Percentiles rank a stretch among this genome's conserved stretches.
Conservation (phyloP, 768 basidiomycete species). For the Phlegmacium glaucopus region DNA sequence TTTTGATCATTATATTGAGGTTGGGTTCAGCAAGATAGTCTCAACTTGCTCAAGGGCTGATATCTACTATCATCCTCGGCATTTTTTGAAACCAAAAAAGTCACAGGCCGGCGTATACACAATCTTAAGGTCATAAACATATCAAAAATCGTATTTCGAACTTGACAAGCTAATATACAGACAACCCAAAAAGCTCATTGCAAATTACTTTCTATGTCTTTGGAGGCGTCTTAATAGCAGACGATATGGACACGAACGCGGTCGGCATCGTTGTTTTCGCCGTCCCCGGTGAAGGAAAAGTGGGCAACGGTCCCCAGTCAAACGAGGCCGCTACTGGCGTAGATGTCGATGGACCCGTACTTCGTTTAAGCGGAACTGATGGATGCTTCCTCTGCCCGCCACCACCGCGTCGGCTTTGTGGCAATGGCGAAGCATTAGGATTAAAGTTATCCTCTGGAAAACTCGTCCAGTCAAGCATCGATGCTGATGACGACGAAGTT, state of each 20-base stretch:
- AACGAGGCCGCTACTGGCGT: slow-evolving; percentile 35
- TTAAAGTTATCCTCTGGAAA: slow-evolving; percentile 42
- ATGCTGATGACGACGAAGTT: slow-evolving; percentile 21
- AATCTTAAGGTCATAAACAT: too few relatives aligned
- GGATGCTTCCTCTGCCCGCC: slow-evolving; percentile 34
- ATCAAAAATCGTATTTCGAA: too few relatives aligned
- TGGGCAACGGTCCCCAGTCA: slow-evolving; percentile 63
- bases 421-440: slow-evolving; percentile 24
- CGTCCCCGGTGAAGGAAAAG: slow-evolving; percentile 28
- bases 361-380: slow-evolving; percentile 37
- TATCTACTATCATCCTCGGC: too few relatives aligned
- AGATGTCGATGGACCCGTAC: slow-evolving; percentile 17
- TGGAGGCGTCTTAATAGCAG: not conserved
- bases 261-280: slow-evolving; percentile 8
- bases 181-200: not conserved
- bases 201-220: slow-evolving; percentile 1
- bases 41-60: too few relatives aligned
- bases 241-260: slow-evolving; percentile 15
- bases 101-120: too few relatives aligned
- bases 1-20: too few relatives aligned
- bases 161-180: not conserved
- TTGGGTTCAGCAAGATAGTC: too few relatives aligned
- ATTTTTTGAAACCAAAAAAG: too few relatives aligned
- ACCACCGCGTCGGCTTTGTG: slow-evolving; percentile 29
- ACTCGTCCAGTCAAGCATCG: slow-evolving; percentile 17